Evolutionary conservation across 1,284 basidiomycete genomes (phyloP).

Genomic region (Microbotryomycetes sp.): DNA sequence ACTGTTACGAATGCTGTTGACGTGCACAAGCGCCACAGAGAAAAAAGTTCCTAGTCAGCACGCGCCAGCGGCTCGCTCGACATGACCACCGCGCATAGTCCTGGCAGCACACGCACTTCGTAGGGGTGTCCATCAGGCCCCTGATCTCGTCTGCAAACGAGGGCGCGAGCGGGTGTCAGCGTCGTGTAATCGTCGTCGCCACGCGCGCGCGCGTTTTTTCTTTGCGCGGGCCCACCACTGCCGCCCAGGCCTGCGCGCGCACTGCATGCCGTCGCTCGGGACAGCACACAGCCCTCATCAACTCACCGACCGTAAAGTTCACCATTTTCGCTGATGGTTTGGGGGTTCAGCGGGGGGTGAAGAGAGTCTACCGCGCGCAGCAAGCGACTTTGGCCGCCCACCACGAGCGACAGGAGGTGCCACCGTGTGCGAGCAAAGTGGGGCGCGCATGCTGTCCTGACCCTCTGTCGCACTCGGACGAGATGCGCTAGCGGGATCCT

Average conservation of each 20-base stretch:
- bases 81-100: not conserved
- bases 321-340: slow-evolving; percentile 20
- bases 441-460: too few relatives aligned
- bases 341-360: not conserved
- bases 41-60: not conserved
- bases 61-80: not conserved
- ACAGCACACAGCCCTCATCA: not conserved
- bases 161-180: slow-evolving; percentile 4
- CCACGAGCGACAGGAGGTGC: too few relatives aligned
- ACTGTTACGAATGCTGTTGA: not conserved
- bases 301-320: slow-evolving; percentile 33
- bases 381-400: too few relatives aligned
- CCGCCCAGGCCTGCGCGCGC: too few relatives aligned
- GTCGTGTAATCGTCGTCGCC: not conserved
- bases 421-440: too few relatives aligned
- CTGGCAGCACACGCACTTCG: slow-evolving; percentile 19
- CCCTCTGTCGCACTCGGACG: too few relatives aligned
- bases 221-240: not conserved
- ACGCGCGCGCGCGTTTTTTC: not conserved
- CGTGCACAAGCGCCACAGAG: not conserved
- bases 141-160: slow-evolving; percentile 33
- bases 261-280: too few relatives aligned
- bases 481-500: too few relatives aligned
- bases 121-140: slow-evolving; percentile 36
- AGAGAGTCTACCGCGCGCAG: too few relatives aligned